Evolutionary conservation across 2,329 filamentous ascomycete genomes (phyloP).

Genomic region (Xylaria sp.): DNA sequence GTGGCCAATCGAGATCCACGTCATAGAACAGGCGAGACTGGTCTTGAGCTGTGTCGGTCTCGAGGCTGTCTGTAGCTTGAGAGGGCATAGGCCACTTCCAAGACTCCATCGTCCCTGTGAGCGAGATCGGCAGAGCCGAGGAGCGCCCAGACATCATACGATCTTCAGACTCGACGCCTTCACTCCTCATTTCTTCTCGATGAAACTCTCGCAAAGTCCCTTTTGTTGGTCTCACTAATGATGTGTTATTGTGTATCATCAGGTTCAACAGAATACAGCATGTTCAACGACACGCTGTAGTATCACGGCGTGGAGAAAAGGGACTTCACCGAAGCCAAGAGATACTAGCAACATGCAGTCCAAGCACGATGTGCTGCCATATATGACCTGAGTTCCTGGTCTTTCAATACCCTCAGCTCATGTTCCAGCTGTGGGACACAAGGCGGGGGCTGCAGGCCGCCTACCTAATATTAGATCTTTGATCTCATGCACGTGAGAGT

Average conservation of each 20-base stretch:
- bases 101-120: not conserved
- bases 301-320: too few relatives aligned
- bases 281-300: not conserved
- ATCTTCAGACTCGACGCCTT: not conserved
- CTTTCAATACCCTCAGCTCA: not conserved
- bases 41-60: not conserved
- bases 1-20: not conserved
- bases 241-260: not conserved
- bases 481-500: not conserved
- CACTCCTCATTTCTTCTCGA: not conserved
- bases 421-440: slow-evolving; percentile 1
- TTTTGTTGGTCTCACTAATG: not conserved
- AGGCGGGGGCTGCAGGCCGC: not conserved
- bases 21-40: not conserved
- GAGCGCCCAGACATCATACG: not conserved
- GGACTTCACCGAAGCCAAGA: not conserved
- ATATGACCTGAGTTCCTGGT: not conserved
- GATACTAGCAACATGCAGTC: not conserved
- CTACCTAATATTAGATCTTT: not conserved
- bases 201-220: not conserved
- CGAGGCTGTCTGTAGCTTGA: not conserved
- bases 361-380: not conserved
- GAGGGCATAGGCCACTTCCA: not conserved
- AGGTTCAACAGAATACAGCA: not conserved
- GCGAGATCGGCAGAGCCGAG: not conserved